Conservation (phyloP, 768 basidiomycete genomes). For the Leucogyrophana mollusca region DNA sequence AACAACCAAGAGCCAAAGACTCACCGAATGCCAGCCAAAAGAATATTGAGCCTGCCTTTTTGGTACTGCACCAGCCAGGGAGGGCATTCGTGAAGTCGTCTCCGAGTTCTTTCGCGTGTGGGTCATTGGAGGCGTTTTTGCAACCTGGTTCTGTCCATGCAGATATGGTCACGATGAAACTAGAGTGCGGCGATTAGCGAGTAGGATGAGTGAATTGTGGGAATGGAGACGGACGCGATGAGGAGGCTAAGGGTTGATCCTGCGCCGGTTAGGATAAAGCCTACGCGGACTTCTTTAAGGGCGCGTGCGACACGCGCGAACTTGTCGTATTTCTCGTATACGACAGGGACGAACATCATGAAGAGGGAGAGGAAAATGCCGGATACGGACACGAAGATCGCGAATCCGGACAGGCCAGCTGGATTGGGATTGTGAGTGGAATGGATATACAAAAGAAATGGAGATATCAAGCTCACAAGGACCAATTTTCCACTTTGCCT, state of each 20-base stretch:
- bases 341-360: conserved; percentile 73
- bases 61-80: conserved; percentile 85
- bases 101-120: conserved; percentile 63
- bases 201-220: conserved; percentile 5
- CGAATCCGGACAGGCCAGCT: conserved; percentile 89
- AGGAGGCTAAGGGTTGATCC: conserved; percentile 69
- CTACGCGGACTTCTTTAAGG: conserved; percentile 78
- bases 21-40: conserved; percentile 83
- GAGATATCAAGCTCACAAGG: conserved; percentile 65
- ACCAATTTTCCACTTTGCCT: conserved; percentile 79
- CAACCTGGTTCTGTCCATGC: conserved; percentile 91
- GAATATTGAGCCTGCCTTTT: conserved; percentile 88
- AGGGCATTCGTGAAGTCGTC: conserved; percentile 67
- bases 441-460: neutral
- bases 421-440: conserved; percentile 1
- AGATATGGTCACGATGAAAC: conserved; percentile 75
- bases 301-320: conserved; percentile 74
- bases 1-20: conserved; percentile 21
- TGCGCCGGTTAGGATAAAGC: conserved; percentile 76
- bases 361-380: conserved; percentile 74
- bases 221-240: conserved; percentile 60
- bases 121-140: conserved; percentile 81
- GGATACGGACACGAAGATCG: conserved; percentile 73
- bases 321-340: conserved; percentile 86
- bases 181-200: conserved; percentile 22